A percentile compares a stretch with the other conserved stretches of the same genome.
These are phyloP conservation scores for Trichosporon sp. DNA, from an alignment of 1,284 basidiomycete genomes.

Conservation along the genomic window DNA sequence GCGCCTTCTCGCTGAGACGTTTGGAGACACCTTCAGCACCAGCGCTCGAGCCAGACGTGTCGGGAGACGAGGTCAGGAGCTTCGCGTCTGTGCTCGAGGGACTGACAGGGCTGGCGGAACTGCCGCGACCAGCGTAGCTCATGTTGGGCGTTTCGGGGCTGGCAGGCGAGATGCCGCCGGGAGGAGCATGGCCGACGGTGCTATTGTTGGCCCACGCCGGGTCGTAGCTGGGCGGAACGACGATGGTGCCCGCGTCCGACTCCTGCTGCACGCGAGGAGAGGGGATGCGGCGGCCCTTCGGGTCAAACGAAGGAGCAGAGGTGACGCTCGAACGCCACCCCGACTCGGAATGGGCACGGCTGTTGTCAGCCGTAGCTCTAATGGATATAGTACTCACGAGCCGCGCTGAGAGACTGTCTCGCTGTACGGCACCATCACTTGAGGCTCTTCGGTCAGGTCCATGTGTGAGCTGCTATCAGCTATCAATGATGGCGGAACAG, in stretches of 20 bases:
- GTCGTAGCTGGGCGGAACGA: constrained; percentile 3
- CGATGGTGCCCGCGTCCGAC: not conserved
- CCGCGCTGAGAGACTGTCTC: not conserved
- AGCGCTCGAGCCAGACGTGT: not conserved
- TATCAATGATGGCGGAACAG: not conserved
- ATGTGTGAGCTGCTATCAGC: not conserved
- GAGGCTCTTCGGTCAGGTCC: not conserved
- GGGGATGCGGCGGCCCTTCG: not conserved
- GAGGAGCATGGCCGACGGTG: not conserved
- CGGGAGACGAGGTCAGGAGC: not conserved
- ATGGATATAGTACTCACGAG: not conserved
- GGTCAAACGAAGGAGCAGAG: not conserved
- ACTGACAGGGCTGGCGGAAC: not conserved
- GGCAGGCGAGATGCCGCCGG: too few relatives aligned
- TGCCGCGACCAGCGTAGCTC: not conserved
- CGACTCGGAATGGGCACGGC: not conserved
- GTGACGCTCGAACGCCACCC: not conserved
- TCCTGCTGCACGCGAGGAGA: constrained; percentile 3
- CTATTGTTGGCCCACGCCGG: not conserved
- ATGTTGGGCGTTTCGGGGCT: not conserved
- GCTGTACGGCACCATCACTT: not conserved
- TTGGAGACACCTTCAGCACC: not conserved
- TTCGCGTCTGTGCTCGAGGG: not conserved
- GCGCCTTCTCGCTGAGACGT: not conserved
- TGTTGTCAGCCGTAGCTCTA: not conserved